Conservation (phyloP, 1,284 basidiomycete genomes). For the Puccinia hordei region DNA sequence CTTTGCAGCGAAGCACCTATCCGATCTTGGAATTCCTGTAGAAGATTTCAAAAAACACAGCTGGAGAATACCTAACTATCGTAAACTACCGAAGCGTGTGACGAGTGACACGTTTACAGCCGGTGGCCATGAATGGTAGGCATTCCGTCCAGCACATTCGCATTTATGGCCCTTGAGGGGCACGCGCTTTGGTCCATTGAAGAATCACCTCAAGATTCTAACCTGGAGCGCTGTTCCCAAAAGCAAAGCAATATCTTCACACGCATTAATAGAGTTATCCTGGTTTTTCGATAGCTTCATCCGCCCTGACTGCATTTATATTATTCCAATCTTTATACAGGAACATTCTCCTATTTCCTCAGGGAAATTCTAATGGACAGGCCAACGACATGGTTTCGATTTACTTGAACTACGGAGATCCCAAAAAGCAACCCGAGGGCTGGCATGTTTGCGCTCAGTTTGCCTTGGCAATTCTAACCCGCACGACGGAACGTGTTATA, state of each 20-base stretch:
- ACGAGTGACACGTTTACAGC: slow-evolving; percentile 94
- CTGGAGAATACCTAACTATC: slow-evolving; percentile 83
- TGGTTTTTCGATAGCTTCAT: neutral
- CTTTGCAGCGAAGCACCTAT: slow-evolving; percentile 90
- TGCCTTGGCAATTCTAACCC: slow-evolving; percentile 97
- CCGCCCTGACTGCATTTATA: neutral
- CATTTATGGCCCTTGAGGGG: slow-evolving; percentile 4
- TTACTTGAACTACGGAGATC: slow-evolving; percentile 98
- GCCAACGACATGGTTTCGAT: slow-evolving; percentile 99
- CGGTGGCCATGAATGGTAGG: slow-evolving; percentile 95
- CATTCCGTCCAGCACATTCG: slow-evolving; percentile 48
- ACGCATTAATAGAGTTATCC: neutral
- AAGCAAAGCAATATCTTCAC: too few species aligned
- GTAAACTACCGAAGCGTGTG: slow-evolving; percentile 89
- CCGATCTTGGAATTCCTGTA: slow-evolving; percentile 89
- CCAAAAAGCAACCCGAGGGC: slow-evolving; percentile 94
- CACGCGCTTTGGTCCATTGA: slow-evolving; percentile 1
- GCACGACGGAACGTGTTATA: slow-evolving; percentile 90
- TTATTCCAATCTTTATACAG: slow-evolving; percentile 61
- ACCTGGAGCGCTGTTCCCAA: too few species aligned
- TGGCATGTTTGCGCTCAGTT: slow-evolving; percentile 99
- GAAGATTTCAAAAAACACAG: slow-evolving; percentile 88
- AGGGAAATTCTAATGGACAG: slow-evolving; percentile 97
- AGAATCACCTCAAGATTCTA: neutral
- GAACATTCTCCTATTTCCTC: slow-evolving; percentile 97